phyloP scores from a whole-genome alignment of 257 asterid species.

The Petrea volubilis region DNA sequence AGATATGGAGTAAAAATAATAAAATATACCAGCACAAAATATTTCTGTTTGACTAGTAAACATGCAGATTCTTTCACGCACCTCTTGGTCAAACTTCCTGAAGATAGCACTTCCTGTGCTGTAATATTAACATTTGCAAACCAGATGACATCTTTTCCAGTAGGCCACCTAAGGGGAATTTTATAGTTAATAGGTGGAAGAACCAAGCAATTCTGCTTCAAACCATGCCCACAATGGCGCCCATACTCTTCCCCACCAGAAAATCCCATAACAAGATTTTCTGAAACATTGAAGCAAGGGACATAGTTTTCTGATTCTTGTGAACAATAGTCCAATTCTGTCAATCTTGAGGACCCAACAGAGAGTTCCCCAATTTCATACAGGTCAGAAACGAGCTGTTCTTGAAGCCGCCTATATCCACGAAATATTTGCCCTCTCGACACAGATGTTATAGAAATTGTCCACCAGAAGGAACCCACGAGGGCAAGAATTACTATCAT shows the following conservation, averaged over 20 bases:
- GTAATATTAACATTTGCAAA: slow-evolving; percentile 95
- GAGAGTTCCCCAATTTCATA: slow-evolving; percentile 92
- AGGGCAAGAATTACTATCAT: slow-evolving; percentile 79
- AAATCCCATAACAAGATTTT: slow-evolving; percentile 68
- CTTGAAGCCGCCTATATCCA: slow-evolving; percentile 86
- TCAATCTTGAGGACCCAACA: slow-evolving; percentile 58
- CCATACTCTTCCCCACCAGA: slow-evolving; percentile 65
- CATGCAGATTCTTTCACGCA: slow-evolving; percentile 31
- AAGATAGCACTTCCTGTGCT: slow-evolving; percentile 93
- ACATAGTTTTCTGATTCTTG: slow-evolving; percentile 77
- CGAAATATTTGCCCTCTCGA: slow-evolving; percentile 73
- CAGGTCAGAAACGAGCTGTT: slow-evolving; percentile 78
- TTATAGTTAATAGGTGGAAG: slow-evolving; percentile 81
- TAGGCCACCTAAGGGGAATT: slow-evolving; percentile 92
- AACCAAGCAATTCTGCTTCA: slow-evolving; percentile 78
- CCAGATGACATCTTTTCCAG: slow-evolving; percentile 97
- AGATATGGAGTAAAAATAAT: background rate
- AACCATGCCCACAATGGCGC: slow-evolving; percentile 63
- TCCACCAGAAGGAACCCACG: slow-evolving; percentile 94
- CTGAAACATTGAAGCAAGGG: slow-evolving; percentile 88
- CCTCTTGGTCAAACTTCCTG: slow-evolving; percentile 98
- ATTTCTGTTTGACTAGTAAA: slow-evolving; percentile 10
- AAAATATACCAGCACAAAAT: background rate
- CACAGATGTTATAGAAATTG: slow-evolving; percentile 70
- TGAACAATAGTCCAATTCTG: slow-evolving; percentile 78